Percentiles rank a stretch among this genome's conserved stretches.
phyloP scores from a whole-genome alignment of 2,329 filamentous ascomycete species.

The Colletotrichum simmondsii region DNA sequence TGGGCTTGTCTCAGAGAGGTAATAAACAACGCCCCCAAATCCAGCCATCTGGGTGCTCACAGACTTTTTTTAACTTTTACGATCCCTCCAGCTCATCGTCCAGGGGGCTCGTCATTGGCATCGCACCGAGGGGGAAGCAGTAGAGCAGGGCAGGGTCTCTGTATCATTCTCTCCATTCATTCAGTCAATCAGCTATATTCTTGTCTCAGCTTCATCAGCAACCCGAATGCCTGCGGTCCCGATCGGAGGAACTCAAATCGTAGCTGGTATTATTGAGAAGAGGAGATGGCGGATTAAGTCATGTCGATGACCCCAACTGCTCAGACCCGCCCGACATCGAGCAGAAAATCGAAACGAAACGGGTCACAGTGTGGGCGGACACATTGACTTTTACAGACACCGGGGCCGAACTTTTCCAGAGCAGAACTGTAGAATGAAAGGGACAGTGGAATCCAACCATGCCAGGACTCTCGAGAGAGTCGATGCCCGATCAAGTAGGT shows the following conservation, averaged over 20 bases:
- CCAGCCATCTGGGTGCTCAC: conserved; percentile 34
- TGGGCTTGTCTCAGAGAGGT: conserved; percentile 32
- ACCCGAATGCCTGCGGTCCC: not conserved
- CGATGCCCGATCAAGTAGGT: not conserved
- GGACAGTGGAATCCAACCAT: not conserved
- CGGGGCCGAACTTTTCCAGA: not conserved
- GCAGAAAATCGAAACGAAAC: conserved; percentile 27
- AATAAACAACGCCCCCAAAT: conserved; percentile 35
- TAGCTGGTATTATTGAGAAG: not conserved
- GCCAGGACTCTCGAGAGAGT: not conserved
- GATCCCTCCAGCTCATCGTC: conserved; percentile 34
- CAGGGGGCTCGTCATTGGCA: conserved; percentile 29
- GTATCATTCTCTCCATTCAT: conserved; percentile 1
- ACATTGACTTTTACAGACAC: conserved; percentile 5
- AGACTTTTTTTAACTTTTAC: conserved; percentile 34
- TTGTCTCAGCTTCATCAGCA: conserved; percentile 8
- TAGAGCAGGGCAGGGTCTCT: conserved; percentile 6
- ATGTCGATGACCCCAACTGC: not conserved
- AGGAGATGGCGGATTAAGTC: not conserved
- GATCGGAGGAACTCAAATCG: conserved; percentile 29
- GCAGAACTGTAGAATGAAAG: not conserved
- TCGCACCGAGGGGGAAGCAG: not conserved
- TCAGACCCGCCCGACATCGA: not conserved
- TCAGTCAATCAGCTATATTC: not conserved
- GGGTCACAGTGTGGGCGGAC: conserved; percentile 27